These are phyloP conservation scores for Polygonum aviculare DNA, from an alignment of 148 eudicot genomes.

Conservation along the genomic window DNA sequence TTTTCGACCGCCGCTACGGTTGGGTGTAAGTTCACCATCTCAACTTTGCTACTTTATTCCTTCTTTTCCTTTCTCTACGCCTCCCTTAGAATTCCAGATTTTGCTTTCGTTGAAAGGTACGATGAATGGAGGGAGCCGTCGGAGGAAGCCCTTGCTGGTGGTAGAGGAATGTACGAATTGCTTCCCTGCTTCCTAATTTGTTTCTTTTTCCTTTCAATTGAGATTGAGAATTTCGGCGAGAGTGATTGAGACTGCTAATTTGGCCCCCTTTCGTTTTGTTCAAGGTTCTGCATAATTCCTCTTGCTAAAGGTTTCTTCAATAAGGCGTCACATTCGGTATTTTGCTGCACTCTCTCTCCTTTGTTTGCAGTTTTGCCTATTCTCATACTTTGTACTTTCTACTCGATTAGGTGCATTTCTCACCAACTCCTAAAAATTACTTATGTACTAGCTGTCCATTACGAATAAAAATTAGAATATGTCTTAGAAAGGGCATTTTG, in stretches of 20 bases:
- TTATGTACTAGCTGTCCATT: not conserved
- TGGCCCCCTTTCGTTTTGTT: not conserved
- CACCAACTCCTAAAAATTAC: no score
- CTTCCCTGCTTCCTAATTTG: not conserved
- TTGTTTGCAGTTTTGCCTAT: not conserved
- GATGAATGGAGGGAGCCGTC: constrained; percentile 8
- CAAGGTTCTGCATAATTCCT: constrained; percentile 10
- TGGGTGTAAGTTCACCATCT: not conserved
- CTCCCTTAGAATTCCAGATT: not conserved
- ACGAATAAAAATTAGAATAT: not conserved
- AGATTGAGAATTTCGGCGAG: not conserved
- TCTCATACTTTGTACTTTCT: not conserved
- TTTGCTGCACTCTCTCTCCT: not conserved
- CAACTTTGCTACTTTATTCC: not conserved
- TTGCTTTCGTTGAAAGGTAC: not conserved
- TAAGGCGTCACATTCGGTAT: constrained; percentile 3
- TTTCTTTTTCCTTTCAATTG: not conserved
- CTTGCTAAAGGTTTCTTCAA: constrained; percentile 2
- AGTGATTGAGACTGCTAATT: not conserved
- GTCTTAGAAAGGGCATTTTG: no score
- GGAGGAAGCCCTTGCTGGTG: constrained; percentile 7
- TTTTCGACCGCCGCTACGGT: constrained; percentile 7
- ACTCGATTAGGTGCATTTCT: not conserved
- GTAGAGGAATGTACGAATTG: constrained; percentile 8
- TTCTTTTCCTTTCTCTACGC: not conserved